These are phyloP conservation scores for Rhodotorula taiwanensis DNA, from an alignment of 768 basidiomycete genomes.

Conservation along the genomic window DNA sequence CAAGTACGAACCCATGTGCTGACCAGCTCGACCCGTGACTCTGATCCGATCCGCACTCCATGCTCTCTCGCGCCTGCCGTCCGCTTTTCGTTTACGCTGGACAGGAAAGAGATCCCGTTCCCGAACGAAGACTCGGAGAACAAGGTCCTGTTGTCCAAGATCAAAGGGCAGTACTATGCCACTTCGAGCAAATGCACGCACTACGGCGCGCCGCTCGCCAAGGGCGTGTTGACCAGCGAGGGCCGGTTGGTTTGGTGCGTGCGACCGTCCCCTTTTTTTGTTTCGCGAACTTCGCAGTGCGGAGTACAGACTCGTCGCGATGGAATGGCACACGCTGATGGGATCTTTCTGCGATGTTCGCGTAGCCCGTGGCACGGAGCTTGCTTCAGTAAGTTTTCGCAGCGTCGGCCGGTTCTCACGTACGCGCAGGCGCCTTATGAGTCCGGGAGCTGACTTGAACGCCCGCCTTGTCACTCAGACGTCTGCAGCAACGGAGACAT, in stretches of 20 bases:
- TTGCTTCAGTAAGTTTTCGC: constrained; percentile 57
- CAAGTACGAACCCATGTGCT: too few species aligned
- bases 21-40: too few species aligned
- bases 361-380: constrained; percentile 82
- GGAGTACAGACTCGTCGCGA: too few species aligned
- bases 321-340: constrained; percentile 42
- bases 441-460: too few species aligned
- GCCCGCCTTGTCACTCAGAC: constrained; percentile 40
- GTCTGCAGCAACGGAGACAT: constrained; percentile 70
- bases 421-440: background rate
- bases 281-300: too few species aligned
- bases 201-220: constrained; percentile 78
- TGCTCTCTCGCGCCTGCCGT: too few species aligned
- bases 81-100: too few species aligned
- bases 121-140: constrained; percentile 58
- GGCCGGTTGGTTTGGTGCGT: constrained; percentile 63
- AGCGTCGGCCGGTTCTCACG: background rate
- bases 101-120: constrained; percentile 67
- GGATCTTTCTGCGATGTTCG: constrained; percentile 35
- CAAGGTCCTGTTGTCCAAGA: constrained; percentile 67
- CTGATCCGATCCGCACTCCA: too few species aligned
- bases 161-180: constrained; percentile 56
- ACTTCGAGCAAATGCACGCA: constrained; percentile 84
- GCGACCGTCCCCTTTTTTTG: too few species aligned
- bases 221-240: constrained; percentile 70